phyloP scores from a whole-genome alignment of 164 flowering plant species.

The Umbellularia californica region DNA sequence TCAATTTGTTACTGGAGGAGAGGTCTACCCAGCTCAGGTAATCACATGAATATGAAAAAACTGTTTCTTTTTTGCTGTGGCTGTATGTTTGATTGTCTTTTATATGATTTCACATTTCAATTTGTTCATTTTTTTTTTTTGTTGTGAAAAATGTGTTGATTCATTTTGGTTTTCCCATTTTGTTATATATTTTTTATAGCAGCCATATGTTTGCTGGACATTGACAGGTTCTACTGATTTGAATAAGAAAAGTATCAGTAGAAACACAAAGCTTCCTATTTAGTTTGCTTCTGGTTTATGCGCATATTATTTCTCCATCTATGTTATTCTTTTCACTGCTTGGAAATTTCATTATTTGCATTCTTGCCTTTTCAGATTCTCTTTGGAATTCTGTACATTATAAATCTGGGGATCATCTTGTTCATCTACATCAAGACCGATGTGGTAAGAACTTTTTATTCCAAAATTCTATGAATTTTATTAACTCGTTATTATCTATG shows the following conservation, averaged over 20 bases:
- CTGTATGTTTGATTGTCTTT: neutral
- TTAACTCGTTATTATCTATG: neutral
- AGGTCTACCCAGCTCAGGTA: slow-evolving; percentile 89
- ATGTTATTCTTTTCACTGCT: neutral
- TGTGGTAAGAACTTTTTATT: slow-evolving; percentile 48
- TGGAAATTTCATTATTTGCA: slow-evolving; percentile 1
- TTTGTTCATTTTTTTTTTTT: too few species aligned
- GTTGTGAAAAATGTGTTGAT: too few species aligned
- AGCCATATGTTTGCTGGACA: neutral
- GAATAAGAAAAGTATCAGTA: too few species aligned
- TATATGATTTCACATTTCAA: neutral
- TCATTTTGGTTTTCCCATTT: too few species aligned
- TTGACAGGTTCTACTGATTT: neutral
- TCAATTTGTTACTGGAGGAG: slow-evolving; percentile 73
- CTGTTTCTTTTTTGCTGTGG: neutral
- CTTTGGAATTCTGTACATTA: slow-evolving; percentile 67
- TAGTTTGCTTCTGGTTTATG: neutral
- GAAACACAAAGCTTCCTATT: neutral
- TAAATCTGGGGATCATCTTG: slow-evolving; percentile 68
- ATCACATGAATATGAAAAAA: neutral
- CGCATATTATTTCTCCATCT: neutral
- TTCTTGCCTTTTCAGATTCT: slow-evolving; percentile 54
- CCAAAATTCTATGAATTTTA: neutral
- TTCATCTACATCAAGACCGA: slow-evolving; percentile 75
- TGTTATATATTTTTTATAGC: neutral